Percentiles rank a stretch among this genome's conserved stretches.
Evolutionary conservation across 306 rosid genomes (phyloP).

Genomic region (Acacia crassicarpa): DNA sequence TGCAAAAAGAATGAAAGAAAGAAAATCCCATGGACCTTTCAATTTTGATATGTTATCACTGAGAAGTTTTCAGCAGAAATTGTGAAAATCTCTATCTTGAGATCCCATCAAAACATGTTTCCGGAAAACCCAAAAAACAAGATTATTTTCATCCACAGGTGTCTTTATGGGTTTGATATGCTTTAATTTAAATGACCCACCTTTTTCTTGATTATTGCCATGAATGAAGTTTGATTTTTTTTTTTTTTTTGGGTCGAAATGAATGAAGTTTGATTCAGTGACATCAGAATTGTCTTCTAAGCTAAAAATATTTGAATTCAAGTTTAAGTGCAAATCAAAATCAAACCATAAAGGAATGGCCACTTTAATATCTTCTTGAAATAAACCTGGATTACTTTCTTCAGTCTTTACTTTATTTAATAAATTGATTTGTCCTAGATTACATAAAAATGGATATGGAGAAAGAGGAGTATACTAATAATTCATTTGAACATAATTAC

Average conservation of each 20-base stretch:
- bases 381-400: not conserved
- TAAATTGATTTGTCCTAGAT: not conserved
- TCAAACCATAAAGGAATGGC: not conserved
- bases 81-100: not conserved
- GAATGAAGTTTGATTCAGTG: not conserved
- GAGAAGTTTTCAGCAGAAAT: not conserved
- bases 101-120: not conserved
- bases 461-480: slow-evolving; percentile 8
- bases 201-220: not conserved
- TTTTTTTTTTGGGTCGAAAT: no score
- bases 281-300: not conserved
- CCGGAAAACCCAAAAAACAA: not conserved
- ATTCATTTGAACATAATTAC: not conserved
- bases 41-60: not conserved
- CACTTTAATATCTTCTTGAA: not conserved
- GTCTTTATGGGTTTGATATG: not conserved
- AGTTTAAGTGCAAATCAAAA: not conserved
- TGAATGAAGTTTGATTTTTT: not conserved
- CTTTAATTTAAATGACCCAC: not conserved
- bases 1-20: not conserved
- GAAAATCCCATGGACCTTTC: not conserved
- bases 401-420: not conserved
- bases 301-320: not conserved
- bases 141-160: not conserved
- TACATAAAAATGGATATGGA: not conserved